These are phyloP conservation scores for Vairimorpha apis DNA, from an alignment of 371 early-diverging fungal genomes.

Conservation along the genomic window DNA sequence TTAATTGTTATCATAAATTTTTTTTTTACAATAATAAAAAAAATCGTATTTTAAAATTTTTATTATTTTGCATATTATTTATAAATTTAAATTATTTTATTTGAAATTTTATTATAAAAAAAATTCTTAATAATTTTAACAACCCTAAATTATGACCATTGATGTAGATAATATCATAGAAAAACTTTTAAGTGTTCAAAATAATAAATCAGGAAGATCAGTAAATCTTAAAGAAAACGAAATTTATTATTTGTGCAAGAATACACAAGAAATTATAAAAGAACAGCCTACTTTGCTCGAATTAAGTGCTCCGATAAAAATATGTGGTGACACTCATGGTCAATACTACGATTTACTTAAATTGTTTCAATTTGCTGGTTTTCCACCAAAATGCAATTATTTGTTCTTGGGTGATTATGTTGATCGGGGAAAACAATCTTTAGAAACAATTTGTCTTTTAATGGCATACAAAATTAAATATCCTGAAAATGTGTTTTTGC, in stretches of 20 bases:
- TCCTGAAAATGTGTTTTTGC: slow-evolving; percentile 43
- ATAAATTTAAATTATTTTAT: too few species aligned
- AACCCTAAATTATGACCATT: not conserved
- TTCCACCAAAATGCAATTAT: slow-evolving; percentile 30
- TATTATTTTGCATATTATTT: too few species aligned
- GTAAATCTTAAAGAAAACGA: slow-evolving; percentile 70
- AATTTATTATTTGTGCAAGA: slow-evolving; percentile 74
- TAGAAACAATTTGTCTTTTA: slow-evolving; percentile 54
- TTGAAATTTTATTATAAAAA: too few species aligned
- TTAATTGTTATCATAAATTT: too few species aligned
- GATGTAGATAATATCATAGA: slow-evolving; percentile 61
- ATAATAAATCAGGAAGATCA: slow-evolving; percentile 79
- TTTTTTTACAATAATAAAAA: too few species aligned
- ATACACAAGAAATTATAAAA: slow-evolving; percentile 90
- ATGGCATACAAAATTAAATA: slow-evolving; percentile 48
- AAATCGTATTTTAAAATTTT: not conserved
- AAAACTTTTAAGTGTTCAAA: slow-evolving; percentile 69
- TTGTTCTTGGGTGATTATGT: slow-evolving; percentile 63
- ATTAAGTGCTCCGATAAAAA: slow-evolving; percentile 43
- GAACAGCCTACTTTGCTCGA: slow-evolving; percentile 45
- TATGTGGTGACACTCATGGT: slow-evolving; percentile 61
- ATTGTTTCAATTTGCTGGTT: slow-evolving; percentile 44
- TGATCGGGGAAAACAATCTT: slow-evolving; percentile 57
- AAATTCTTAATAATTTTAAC: too few species aligned
- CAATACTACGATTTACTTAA: slow-evolving; percentile 61